Evolutionary conservation across 2,329 filamentous ascomycete species (phyloP).

Genomic region (Colletotrichum sp.): DNA sequence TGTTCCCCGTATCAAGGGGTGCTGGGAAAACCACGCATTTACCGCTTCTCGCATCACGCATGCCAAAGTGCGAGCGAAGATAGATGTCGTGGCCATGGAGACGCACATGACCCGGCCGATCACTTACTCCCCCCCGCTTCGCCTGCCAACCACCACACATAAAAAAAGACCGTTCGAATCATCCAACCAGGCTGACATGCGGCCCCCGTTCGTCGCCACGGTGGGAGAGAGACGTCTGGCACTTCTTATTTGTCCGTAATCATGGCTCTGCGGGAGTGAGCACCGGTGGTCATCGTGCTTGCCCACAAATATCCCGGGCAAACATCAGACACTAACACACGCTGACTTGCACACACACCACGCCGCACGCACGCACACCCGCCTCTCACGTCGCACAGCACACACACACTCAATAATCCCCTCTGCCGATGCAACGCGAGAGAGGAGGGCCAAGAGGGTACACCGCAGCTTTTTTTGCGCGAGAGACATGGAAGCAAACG

Average conservation of each 20-base stretch:
- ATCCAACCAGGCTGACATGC: not conserved
- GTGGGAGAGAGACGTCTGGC: not conserved
- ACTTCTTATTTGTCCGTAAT: not conserved
- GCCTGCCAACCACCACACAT: not conserved
- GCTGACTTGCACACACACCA: not conserved
- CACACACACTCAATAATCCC: not conserved
- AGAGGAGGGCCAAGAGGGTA: not conserved
- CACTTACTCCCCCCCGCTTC: not conserved
- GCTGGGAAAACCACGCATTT: not conserved
- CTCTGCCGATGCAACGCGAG: not conserved
- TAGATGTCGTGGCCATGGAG: not conserved
- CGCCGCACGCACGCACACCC: not conserved
- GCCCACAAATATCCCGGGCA: not conserved
- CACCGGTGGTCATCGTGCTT: not conserved
- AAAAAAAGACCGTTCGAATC: not conserved
- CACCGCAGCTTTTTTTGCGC: not conserved
- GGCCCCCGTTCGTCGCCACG: not conserved
- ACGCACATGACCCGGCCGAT: constrained; percentile 1
- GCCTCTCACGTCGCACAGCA: not conserved
- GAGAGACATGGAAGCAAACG: not conserved
- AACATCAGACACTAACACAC: not conserved
- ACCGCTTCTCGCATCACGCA: not conserved
- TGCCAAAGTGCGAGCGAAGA: not conserved
- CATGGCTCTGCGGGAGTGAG: not conserved
- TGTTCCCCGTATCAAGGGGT: not conserved